Conservation (phyloP, 148 eudicot genomes). For the Gaultheria prostrata region DNA sequence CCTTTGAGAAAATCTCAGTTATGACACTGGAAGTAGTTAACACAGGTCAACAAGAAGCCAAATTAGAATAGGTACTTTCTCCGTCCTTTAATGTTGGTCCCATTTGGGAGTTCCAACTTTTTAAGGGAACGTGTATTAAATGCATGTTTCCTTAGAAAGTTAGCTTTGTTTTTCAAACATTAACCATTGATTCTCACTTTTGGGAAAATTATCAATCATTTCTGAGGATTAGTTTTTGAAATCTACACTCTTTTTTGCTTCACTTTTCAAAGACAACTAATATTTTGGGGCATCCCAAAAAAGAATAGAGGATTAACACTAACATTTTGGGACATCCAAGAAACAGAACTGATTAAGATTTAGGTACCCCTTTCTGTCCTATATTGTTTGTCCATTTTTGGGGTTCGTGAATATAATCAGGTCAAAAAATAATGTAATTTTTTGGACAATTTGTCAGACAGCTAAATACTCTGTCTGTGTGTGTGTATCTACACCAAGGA, state of each 20-base stretch:
- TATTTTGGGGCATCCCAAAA: not conserved
- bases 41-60: not conserved
- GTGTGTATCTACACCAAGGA: no score
- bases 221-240: not conserved
- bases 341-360: no score
- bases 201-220: not conserved
- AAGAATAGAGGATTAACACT: not conserved
- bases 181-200: not conserved
- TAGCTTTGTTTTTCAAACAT: not conserved
- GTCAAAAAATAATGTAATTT: not conserved
- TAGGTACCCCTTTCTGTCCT: not conserved
- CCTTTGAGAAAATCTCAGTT: conserved; percentile 49
- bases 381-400: not conserved
- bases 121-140: not conserved
- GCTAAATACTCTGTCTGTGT: no score
- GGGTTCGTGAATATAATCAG: not conserved
- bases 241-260: not conserved
- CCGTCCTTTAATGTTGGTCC: not conserved
- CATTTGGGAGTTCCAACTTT: not conserved
- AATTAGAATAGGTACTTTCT: not conserved
- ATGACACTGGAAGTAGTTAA: conserved; percentile 41
- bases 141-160: not conserved
- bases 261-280: not conserved
- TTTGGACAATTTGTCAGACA: not conserved
- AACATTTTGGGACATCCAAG: not conserved